These are phyloP conservation scores for Fusarium stilboides DNA, from an alignment of 2,329 filamentous ascomycete species.

Conservation along the genomic window DNA sequence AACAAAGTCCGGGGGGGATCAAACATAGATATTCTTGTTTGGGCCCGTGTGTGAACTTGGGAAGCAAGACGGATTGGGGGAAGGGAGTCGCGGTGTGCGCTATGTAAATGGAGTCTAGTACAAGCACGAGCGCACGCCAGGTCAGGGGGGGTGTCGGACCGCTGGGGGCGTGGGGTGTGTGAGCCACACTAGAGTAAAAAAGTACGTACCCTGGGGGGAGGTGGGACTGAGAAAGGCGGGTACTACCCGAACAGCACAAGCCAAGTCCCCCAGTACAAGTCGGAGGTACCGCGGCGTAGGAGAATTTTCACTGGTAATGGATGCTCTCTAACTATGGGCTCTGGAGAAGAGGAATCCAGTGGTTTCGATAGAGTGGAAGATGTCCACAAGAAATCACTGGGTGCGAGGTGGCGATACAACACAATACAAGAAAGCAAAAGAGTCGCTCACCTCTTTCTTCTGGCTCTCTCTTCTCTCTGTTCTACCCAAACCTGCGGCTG, in stretches of 20 bases:
- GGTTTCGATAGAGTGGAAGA: slow-evolving; percentile 32
- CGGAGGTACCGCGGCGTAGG: slow-evolving; percentile 49
- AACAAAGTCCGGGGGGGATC: slow-evolving; percentile 48
- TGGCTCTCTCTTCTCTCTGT: slow-evolving; percentile 16
- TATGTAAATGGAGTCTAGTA: slow-evolving; percentile 45
- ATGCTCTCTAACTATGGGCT: slow-evolving; percentile 21
- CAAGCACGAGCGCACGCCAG: slow-evolving; percentile 42
- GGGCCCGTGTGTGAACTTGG: slow-evolving; percentile 45
- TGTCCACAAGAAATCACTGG: slow-evolving; percentile 14
- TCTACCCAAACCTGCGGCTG: slow-evolving; percentile 22
- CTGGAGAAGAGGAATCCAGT: slow-evolving; percentile 18
- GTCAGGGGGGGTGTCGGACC: slow-evolving; percentile 25
- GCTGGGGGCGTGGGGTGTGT: slow-evolving; percentile 31
- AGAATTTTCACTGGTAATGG: slow-evolving; percentile 36
- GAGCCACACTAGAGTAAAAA: slow-evolving; percentile 1
- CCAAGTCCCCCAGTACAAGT: slow-evolving; percentile 46
- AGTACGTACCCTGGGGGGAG: slow-evolving; percentile 31
- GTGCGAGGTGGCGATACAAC: slow-evolving; percentile 17
- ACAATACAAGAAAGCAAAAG: neutral
- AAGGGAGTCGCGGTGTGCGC: slow-evolving; percentile 51
- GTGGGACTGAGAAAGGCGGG: slow-evolving; percentile 23
- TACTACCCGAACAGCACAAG: slow-evolving; percentile 26
- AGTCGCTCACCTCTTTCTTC: slow-evolving; percentile 28
- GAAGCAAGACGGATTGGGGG: slow-evolving; percentile 49
- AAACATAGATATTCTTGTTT: slow-evolving; percentile 50